phyloP scores from a whole-genome alignment of 2,329 filamentous ascomycete species.

The Hortaea sp. region DNA sequence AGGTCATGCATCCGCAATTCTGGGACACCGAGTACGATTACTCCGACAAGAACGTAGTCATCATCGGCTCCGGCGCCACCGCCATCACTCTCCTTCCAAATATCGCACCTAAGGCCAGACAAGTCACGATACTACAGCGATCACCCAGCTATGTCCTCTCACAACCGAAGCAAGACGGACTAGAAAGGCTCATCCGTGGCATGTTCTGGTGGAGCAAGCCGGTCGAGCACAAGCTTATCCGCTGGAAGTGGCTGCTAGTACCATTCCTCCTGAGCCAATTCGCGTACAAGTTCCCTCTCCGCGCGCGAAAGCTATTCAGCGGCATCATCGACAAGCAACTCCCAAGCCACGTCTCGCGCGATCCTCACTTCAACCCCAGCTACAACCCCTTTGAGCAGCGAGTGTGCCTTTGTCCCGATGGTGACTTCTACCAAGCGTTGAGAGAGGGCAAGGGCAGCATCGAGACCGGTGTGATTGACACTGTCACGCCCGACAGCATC shows the following conservation, averaged over 20 bases:
- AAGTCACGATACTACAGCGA: slow-evolving; percentile 72
- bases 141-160: slow-evolving; percentile 53
- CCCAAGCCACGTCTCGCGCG: slow-evolving; percentile 32
- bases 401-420: slow-evolving; percentile 57
- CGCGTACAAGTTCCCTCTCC: slow-evolving; percentile 23
- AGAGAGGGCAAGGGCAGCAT: slow-evolving; percentile 42
- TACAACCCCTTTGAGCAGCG: slow-evolving; percentile 58
- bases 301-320: slow-evolving; percentile 27
- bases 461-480: slow-evolving; percentile 46
- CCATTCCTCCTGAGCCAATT: slow-evolving; percentile 25
- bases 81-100: slow-evolving; percentile 66
- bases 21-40: slow-evolving; percentile 64
- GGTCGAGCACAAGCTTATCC: slow-evolving; percentile 22
- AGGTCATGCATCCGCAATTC: slow-evolving; percentile 60
- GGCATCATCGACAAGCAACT: slow-evolving; percentile 37
- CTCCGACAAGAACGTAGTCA: slow-evolving; percentile 54
- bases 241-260: slow-evolving; percentile 26
- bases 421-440: slow-evolving; percentile 48
- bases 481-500: slow-evolving; percentile 41
- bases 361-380: slow-evolving; percentile 34
- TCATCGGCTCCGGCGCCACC: slow-evolving; percentile 71
- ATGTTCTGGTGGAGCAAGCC: slow-evolving; percentile 14
- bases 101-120: slow-evolving; percentile 52
- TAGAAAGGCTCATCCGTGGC: slow-evolving; percentile 16
- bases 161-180: slow-evolving; percentile 16